Conservation (phyloP, 177 flowering plant genomes). For the Vitis hybrid region DNA sequence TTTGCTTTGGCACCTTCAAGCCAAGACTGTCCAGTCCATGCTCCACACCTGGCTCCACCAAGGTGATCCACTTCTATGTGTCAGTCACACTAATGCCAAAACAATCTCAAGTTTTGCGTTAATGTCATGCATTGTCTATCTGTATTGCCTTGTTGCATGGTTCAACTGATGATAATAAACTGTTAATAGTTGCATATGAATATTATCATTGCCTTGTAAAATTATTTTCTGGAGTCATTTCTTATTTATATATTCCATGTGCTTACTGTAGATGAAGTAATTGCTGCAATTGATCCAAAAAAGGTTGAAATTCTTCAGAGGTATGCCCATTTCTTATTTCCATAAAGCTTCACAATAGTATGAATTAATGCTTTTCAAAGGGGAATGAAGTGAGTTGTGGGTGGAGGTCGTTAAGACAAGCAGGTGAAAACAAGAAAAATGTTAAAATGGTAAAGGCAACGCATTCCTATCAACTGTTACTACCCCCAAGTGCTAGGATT, state of each 20-base stretch:
- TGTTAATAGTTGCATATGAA: neutral
- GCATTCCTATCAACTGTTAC: too few relatives aligned
- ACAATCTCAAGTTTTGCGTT: neutral
- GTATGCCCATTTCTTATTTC: conserved; percentile 29
- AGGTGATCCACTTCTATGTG: too few relatives aligned
- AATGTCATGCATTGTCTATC: neutral
- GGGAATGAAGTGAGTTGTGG: too few relatives aligned
- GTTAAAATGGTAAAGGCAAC: too few relatives aligned
- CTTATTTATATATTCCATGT: neutral
- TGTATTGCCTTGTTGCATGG: neutral
- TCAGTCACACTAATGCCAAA: too few relatives aligned
- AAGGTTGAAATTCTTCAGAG: conserved; percentile 89
- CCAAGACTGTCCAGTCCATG: too few relatives aligned
- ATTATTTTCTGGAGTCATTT: neutral
- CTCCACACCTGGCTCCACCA: too few relatives aligned
- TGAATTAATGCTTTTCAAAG: neutral
- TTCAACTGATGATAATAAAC: neutral
- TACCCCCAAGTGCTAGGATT: too few relatives aligned
- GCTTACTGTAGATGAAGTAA: conserved; percentile 64
- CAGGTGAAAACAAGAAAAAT: too few relatives aligned
- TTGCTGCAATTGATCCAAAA: conserved; percentile 77
- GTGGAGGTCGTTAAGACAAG: too few relatives aligned
- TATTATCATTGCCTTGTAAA: neutral
- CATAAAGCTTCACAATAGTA: neutral
- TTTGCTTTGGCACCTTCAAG: too few relatives aligned